Evolutionary conservation across 441 rosid genomes (phyloP).

Genomic region (Aquilaria agallochum): DNA sequence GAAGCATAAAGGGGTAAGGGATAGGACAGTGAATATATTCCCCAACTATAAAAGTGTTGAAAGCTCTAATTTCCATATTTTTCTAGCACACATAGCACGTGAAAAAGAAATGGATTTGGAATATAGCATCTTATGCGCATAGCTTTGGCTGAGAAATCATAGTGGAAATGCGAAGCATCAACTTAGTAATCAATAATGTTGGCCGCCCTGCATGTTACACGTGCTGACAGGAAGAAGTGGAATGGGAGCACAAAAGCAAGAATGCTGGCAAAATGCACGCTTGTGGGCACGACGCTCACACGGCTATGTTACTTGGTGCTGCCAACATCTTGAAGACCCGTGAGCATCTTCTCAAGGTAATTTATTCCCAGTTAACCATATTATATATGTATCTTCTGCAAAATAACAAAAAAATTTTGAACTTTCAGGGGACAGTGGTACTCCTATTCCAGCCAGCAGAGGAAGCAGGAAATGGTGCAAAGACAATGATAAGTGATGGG

Average conservation of each 20-base stretch:
- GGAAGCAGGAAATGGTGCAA: conserved; percentile 69
- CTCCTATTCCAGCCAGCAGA: conserved; percentile 89
- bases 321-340: conserved; percentile 54
- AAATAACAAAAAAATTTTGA: background rate
- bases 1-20: too few relatives aligned
- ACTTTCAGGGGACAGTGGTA: conserved; percentile 60
- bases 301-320: conserved; percentile 75
- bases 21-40: too few relatives aligned
- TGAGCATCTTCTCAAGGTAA: conserved; percentile 41
- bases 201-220: background rate
- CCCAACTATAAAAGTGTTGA: too few relatives aligned
- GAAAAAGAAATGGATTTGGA: too few relatives aligned
- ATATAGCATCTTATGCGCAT: too few relatives aligned
- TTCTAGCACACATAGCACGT: too few relatives aligned
- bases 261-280: conserved; percentile 74
- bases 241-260: conserved; percentile 73
- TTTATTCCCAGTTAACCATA: background rate
- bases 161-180: background rate
- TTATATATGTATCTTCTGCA: background rate
- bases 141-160: too few relatives aligned
- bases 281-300: conserved; percentile 74
- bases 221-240: conserved; percentile 50
- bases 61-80: too few relatives aligned
- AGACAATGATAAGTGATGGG: conserved; percentile 66
- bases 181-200: background rate